A percentile compares a stretch with the other conserved stretches of the same genome.
Conservation (phyloP, 805 yeast genomes). For the Myxozyma geophila region DNA sequence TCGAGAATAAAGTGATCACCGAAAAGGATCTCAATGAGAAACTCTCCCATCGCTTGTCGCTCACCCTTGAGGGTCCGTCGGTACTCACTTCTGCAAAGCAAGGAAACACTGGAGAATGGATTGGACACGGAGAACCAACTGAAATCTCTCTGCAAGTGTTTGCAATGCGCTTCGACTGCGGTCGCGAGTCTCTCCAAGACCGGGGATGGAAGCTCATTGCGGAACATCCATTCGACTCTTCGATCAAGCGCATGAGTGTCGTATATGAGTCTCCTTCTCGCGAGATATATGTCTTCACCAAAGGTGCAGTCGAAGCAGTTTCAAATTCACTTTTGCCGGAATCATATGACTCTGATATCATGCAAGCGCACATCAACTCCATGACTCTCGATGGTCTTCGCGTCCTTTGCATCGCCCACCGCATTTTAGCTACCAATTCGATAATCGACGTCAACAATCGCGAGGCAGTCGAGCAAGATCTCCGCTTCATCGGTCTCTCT, state of each 20-base stretch:
- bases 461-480: constrained; percentile 54
- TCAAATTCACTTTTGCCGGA: constrained; percentile 51
- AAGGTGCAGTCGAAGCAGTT: constrained; percentile 79
- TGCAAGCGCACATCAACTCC: constrained; percentile 62
- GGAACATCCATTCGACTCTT: constrained; percentile 79
- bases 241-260: constrained; percentile 73
- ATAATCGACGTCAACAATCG: constrained; percentile 44
- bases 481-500: constrained; percentile 67
- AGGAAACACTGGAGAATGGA: constrained; percentile 52
- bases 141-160: constrained; percentile 87
- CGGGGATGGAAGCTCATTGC: constrained; percentile 54
- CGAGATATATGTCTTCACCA: constrained; percentile 52
- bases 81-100: background rate
- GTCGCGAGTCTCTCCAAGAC: constrained; percentile 49
- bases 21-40: constrained; percentile 46
- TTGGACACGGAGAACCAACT: constrained; percentile 87
- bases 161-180: constrained; percentile 60
- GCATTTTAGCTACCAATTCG: constrained; percentile 39
- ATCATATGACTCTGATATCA: constrained; percentile 44
- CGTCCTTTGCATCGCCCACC: constrained; percentile 70
- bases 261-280: constrained; percentile 48
- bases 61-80: constrained; percentile 7
- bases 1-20: constrained; percentile 48
- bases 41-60: constrained; percentile 8
- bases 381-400: constrained; percentile 70